Base-by-base conservation (phyloP, 2,329 filamentous ascomycete species). In the Anisogramma anomala region DNA sequence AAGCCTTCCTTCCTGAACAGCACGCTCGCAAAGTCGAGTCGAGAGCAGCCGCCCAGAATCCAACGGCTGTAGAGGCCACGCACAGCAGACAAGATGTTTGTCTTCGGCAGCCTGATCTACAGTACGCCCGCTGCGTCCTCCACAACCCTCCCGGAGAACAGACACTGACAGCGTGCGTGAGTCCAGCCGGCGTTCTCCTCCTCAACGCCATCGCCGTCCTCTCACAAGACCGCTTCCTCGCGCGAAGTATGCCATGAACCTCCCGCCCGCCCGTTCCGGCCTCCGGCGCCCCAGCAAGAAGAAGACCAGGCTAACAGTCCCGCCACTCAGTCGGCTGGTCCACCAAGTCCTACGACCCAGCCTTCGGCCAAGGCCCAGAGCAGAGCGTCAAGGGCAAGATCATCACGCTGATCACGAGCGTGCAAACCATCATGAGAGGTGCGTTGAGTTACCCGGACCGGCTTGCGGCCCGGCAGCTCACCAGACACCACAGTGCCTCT, bases 351-450 rank as follows among this genome's bases (percentile, higher is more conserved):
- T 69, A 71, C 52, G 86, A 94, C 52, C 81, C 84, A 1, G 78
- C 79, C 30, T 94, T 94, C 59, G 86, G 87, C 53, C 67, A 79
- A 50, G 32, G 39, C 11, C 55, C 84, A 52, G 83, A 84, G 52
- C 73, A 79, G 49, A 88, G 84, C 62, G 72, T 94, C 54, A 89
- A 91, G 63, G 81, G 81, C 38, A 91, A 91, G 61, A 71, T 88
- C 31, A 81, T 95, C 54, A 87, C 94, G 59, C 65, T 96, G 55
- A 91, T 96, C 51, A 84, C 84, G 26, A 91, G 84, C 55, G 82
- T 95, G 52, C 73, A 89, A 61, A 94, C 85, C 43, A 68, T 96
- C 41, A 94, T 94, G 85, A 77, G 89, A 67, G 87, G 88, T 95
- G 73, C 45, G 80, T 75, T 9, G 11, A 19, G 4, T 25, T n/a